Base-by-base conservation (phyloP, 768 basidiomycete genomes). In the Mycena rebaudengoi region DNA sequence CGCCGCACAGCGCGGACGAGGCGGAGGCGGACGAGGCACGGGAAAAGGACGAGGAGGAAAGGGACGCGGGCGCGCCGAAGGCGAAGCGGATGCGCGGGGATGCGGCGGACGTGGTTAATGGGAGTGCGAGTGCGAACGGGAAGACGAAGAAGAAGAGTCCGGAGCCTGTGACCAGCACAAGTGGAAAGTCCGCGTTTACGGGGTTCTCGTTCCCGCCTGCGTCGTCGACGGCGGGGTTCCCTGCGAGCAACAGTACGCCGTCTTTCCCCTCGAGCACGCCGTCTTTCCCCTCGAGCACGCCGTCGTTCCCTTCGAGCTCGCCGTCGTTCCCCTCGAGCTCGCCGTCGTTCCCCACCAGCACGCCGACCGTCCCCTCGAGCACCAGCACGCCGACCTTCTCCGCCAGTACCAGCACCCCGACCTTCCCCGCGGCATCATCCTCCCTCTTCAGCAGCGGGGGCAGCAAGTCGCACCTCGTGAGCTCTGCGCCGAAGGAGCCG, bases 401-500 rank as follows among this genome's bases (percentile, higher is more conserved):
- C 28, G 50, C 30, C 56, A 12, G 46, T 30, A 32, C 25, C 53
- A 2, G 43, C 54, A 7, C 16, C 37, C 46, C 3, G 54, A 0
- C 30, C 54, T 13, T 16, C 54, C 11, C 23, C 28, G 8, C 8
- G 30, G 3, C 48, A 62, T 50, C 55, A 55, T n/a, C 51, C 56
- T 1, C 49, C 65, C 6, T 29, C 20, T 13, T 55, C 65, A 7
- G 45, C n/a, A n/a, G n/a, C n/a, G n/a, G n/a, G 52, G 50, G 58
- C 29, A 60, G 64, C 50, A 48, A 73, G 64, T 52, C 69, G 67
- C n/a, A n/a, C n/a, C 52, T 58, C 68, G 25, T 84, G 3, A 85
- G 80, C 26, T 76, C 78, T 29, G 83, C 83, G 10, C 92, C 92
- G 1, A 91, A 88, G 71, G 90, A 91, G 57, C 91, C 92, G 2